Percentiles rank a stretch among this genome's conserved stretches.
Conservation (phyloP, 371 early-diverging fungal genomes). For the Syncephalastrum monosporum region DNA sequence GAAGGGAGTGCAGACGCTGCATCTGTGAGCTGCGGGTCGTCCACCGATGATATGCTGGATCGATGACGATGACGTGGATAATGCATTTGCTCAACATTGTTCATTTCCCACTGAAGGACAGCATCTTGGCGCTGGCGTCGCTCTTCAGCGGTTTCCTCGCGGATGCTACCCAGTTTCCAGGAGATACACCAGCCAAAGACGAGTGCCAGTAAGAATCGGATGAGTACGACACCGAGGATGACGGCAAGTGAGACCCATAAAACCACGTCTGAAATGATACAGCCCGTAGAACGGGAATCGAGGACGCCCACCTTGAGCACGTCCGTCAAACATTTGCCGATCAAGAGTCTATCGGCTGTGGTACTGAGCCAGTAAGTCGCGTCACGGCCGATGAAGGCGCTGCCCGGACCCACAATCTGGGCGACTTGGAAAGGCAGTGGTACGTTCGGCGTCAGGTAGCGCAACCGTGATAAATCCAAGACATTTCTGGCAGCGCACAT, state of each 20-base stretch:
- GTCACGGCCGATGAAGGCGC: slow-evolving; percentile 59
- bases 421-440: slow-evolving; percentile 42
- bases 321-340: slow-evolving; percentile 69
- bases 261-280: slow-evolving; percentile 77
- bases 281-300: slow-evolving; percentile 73
- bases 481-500: slow-evolving; percentile 40
- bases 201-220: slow-evolving; percentile 80
- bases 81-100: slow-evolving; percentile 61
- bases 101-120: slow-evolving; percentile 66
- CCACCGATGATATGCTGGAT: slow-evolving; percentile 32
- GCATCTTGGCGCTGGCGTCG: slow-evolving; percentile 51
- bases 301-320: slow-evolving; percentile 76
- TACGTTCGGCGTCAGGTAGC: slow-evolving; percentile 44
- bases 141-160: slow-evolving; percentile 64
- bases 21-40: neutral
- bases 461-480: slow-evolving; percentile 42
- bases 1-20: neutral
- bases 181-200: slow-evolving; percentile 83
- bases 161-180: slow-evolving; percentile 71
- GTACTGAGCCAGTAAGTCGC: slow-evolving; percentile 62
- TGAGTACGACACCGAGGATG: slow-evolving; percentile 76
- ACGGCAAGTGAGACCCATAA: slow-evolving; percentile 76
- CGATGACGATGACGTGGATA: slow-evolving; percentile 29
- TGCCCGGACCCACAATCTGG: slow-evolving; percentile 48
- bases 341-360: slow-evolving; percentile 44